phyloP scores from a whole-genome alignment of 2,329 filamentous ascomycete genomes.

The Fusarium caatingaense region DNA sequence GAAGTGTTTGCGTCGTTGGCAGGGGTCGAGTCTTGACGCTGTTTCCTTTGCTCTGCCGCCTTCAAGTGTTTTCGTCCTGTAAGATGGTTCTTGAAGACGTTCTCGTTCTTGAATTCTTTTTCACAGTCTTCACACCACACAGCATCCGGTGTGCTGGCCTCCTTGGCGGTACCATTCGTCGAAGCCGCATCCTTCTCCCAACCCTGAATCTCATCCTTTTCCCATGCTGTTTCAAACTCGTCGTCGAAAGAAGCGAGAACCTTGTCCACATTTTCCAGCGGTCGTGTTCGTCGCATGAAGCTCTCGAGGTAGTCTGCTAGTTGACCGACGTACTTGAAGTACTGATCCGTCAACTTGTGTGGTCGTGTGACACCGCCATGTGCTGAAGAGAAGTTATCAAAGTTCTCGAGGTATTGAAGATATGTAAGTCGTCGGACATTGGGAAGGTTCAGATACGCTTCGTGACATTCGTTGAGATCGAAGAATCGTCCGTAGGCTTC shows the following conservation, averaged over 20 bases:
- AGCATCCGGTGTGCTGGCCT: conserved; percentile 65
- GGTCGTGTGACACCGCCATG: conserved; percentile 78
- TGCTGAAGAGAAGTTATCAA: conserved; percentile 85
- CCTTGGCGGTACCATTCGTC: conserved; percentile 47
- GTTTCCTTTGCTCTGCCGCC: conserved; percentile 74
- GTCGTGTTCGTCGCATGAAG: conserved; percentile 86
- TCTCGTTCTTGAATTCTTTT: conserved; percentile 95
- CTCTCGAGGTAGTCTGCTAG: conserved; percentile 86
- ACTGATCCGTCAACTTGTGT: conserved; percentile 91
- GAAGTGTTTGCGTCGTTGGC: conserved; percentile 48
- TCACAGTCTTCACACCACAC: conserved; percentile 93
- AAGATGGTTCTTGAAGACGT: conserved; percentile 91
- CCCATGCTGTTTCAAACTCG: conserved; percentile 88
- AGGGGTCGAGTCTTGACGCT: conserved; percentile 55
- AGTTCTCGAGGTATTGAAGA: conserved; percentile 90
- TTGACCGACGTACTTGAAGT: conserved; percentile 88
- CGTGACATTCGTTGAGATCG: conserved; percentile 85
- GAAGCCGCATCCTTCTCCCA: conserved; percentile 73
- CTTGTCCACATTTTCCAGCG: conserved; percentile 86
- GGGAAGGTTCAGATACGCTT: conserved; percentile 89
- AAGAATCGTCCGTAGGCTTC: conserved; percentile 94
- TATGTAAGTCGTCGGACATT: conserved; percentile 88
- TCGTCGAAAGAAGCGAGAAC: conserved; percentile 80
- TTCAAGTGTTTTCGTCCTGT: conserved; percentile 93
- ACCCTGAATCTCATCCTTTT: conserved; percentile 79